These are phyloP conservation scores for Wakefieldia striispora DNA, from an alignment of 768 basidiomycete species.

Conservation along the genomic window DNA sequence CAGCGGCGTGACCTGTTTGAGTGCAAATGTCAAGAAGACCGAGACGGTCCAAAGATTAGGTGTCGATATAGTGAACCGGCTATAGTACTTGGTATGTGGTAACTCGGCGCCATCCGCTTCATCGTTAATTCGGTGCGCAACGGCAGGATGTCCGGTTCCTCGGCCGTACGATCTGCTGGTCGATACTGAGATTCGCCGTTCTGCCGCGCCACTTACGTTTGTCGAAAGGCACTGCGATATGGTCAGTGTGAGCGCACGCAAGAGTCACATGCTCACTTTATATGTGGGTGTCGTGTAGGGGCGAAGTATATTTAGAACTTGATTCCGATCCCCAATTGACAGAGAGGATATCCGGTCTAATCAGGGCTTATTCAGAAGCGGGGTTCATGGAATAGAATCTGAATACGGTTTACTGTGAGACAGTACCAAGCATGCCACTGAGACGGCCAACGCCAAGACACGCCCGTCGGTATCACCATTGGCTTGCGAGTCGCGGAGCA, in stretches of 20 bases:
- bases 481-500: slow-evolving; percentile 18
- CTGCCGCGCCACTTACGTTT: slow-evolving; percentile 27
- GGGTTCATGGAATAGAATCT: slow-evolving; percentile 21
- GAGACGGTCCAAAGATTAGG: slow-evolving; percentile 44
- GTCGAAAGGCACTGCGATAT: slow-evolving; percentile 21
- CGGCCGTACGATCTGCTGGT: slow-evolving; percentile 23
- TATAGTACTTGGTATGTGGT: slow-evolving; percentile 19
- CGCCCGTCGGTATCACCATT: slow-evolving; percentile 9
- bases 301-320: slow-evolving; percentile 41
- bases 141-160: slow-evolving; percentile 9
- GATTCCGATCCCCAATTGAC: slow-evolving; percentile 37
- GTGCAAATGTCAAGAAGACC: slow-evolving; percentile 51
- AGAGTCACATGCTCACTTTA: slow-evolving; percentile 27
- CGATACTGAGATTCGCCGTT: slow-evolving; percentile 17
- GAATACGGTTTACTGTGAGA: slow-evolving; percentile 35
- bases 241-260: slow-evolving; percentile 14
- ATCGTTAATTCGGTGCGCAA: slow-evolving; percentile 7
- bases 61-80: slow-evolving; percentile 21
- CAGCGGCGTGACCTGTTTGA: slow-evolving; percentile 46
- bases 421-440: slow-evolving; percentile 35
- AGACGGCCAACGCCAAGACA: slow-evolving; percentile 26
- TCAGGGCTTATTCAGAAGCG: slow-evolving; percentile 25
- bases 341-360: slow-evolving; percentile 40
- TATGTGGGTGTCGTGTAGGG: slow-evolving; percentile 34
- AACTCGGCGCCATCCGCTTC: slow-evolving; percentile 9